Conservation (phyloP, 495 filamentous ascomycete genomes). For the Tuber aestivum region DNA sequence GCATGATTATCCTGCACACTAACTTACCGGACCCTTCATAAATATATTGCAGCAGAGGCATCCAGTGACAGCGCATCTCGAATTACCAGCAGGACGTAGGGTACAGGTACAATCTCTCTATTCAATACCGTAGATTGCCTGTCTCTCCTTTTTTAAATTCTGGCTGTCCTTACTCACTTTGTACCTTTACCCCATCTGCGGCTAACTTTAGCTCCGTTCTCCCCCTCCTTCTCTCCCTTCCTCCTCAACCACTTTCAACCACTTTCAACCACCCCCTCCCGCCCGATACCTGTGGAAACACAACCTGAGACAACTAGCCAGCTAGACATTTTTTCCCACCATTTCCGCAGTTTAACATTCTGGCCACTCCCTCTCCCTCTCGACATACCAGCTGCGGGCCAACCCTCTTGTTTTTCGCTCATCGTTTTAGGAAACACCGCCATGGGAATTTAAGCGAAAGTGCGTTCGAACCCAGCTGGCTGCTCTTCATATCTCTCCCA, state of each 20-base stretch:
- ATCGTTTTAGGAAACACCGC: not conserved
- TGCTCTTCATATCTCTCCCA: not conserved
- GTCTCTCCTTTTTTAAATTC: not conserved
- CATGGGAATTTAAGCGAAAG: slow-evolving; percentile 2
- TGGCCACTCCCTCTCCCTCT: not conserved
- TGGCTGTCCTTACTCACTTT: not conserved
- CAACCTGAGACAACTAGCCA: not conserved
- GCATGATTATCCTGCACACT: not conserved
- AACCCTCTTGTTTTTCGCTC: not conserved
- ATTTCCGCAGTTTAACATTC: not conserved
- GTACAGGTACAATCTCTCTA: not conserved
- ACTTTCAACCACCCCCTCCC: not conserved
- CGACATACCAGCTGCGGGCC: not conserved
- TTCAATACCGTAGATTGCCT: not conserved
- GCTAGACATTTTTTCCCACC: not conserved
- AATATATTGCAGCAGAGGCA: not conserved
- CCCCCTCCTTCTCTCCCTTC: not conserved
- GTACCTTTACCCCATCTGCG: not conserved
- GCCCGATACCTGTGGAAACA: not conserved
- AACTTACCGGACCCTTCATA: not conserved
- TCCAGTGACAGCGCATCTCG: not conserved
- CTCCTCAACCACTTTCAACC: not conserved
- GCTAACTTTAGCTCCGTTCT: not conserved
- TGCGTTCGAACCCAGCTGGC: not conserved
- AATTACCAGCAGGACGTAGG: not conserved